Percentiles rank a stretch among this genome's conserved stretches.
Evolutionary conservation across 2,329 filamentous ascomycete species (phyloP).

Genomic region (Trichoderma koningii): DNA sequence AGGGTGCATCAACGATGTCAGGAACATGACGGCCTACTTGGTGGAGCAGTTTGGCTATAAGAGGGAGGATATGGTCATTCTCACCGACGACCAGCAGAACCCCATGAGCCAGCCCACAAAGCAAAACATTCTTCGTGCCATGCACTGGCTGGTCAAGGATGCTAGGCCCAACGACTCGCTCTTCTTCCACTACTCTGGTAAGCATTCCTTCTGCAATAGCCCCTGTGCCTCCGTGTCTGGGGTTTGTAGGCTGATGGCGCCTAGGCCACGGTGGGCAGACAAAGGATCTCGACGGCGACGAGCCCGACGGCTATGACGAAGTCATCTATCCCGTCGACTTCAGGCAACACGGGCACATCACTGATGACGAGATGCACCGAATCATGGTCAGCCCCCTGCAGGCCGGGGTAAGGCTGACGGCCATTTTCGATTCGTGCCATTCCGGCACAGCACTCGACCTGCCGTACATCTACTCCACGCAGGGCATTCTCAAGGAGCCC

Average conservation of each 20-base stretch:
- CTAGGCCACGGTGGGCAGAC: constrained; percentile 81
- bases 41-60: constrained; percentile 90
- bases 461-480: constrained; percentile 69
- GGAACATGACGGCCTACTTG: constrained; percentile 93
- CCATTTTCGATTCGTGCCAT: constrained; percentile 68
- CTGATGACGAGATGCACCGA: constrained; percentile 79
- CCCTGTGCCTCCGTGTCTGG: background rate
- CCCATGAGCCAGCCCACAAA: constrained; percentile 97
- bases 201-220: constrained; percentile 34
- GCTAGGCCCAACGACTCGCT: constrained; percentile 89
- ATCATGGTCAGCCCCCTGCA: constrained; percentile 65
- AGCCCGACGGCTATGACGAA: constrained; percentile 80
- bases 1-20: constrained; percentile 96
- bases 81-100: constrained; percentile 96
- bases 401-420: constrained; percentile 60
- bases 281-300: constrained; percentile 75
- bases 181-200: constrained; percentile 96
- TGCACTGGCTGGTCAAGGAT: constrained; percentile 98
- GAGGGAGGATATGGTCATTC: constrained; percentile 92
- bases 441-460: constrained; percentile 67
- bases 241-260: background rate
- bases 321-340: constrained; percentile 85
- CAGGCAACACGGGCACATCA: constrained; percentile 75
- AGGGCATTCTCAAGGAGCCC: constrained; percentile 68
- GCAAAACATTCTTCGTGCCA: constrained; percentile 89